Evolutionary conservation across 768 basidiomycete genomes (phyloP), one percentile per base, ranked within the genome.

Genomic region (Xerocomus brunneocitrinus): DNA sequence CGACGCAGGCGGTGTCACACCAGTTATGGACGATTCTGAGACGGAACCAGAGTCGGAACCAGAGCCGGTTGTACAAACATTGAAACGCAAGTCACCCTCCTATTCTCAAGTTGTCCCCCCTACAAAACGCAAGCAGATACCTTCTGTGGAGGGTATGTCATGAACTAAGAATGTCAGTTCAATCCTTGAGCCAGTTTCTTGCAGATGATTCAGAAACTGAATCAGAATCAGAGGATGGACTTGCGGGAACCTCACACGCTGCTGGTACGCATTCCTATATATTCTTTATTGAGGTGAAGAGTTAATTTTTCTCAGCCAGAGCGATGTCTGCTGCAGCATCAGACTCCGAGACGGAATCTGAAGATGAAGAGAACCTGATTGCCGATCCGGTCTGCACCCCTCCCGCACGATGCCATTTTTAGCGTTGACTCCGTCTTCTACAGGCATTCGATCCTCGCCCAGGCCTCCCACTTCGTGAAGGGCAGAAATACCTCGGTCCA

Each of bases 391-490:
- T 61, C 71, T 68, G 61, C 32, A 41, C 16, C n/a, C 9, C 36
- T 38, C 14, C 48, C 6, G 6, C 16, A 44, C 14, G 27, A 16
- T 19, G 3, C 53, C 14, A 8, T 22, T 48, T 50, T 40, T 27
- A 36, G 12, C 27, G 42, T 47, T 58, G 14, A 59, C 34, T 45
- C 13, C 3, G 0, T 49, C 6, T 44, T 54, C 34, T 47, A 42
- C 31, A 82, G 78, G 65, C 60, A 53, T 58, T 76, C 14, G 61
- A 69, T 43, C 76, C 80, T 14, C 78, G 79, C 19, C 88, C 88
- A 3, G 74, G 74, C 7, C 83, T 87, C 52, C 73, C 75, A 5
- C 72, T 83, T 6, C 62, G 66, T 22, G 69, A 74, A 0, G 76
- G 62, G 5, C 81, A 84, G 57, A 59, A 58, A 22, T 54, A 52